Conservation (phyloP, 176 grass and related monocot species). For the maize (Zea mays) region Zm-B73-REFERENCE-NAM-5.0 NC_050102.1:103132001-103132500, state of each 20-base stretch:
- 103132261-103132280: constrained; percentile 41
- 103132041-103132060: constrained; percentile 91
- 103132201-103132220: constrained; percentile 96
- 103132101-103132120: constrained; percentile 70
- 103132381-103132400: constrained; percentile 20
- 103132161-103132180: constrained; percentile 29
- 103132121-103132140: constrained; percentile 14
- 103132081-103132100: constrained; percentile 81
- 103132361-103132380: constrained; percentile 4
- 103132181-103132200: constrained; percentile 65
- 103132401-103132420: constrained; percentile 70
- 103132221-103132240: constrained; percentile 83
- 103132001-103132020: constrained; percentile 23
- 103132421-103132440: constrained; percentile 93
- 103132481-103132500: neutral
- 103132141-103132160: neutral
- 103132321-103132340: constrained; percentile 26
- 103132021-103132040: constrained; percentile 70
- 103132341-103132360: constrained; percentile 26
- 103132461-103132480: constrained; percentile 48
- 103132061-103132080: constrained; percentile 95
- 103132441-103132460: constrained; percentile 88
- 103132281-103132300: constrained; percentile 22
- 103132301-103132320: constrained; percentile 26
- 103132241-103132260: constrained; percentile 92